Evolutionary conservation across 2,329 filamentous ascomycete species (phyloP), one percentile per base, ranked within the genome.

Genomic region (Ophiostoma himal-ulmi): DNA sequence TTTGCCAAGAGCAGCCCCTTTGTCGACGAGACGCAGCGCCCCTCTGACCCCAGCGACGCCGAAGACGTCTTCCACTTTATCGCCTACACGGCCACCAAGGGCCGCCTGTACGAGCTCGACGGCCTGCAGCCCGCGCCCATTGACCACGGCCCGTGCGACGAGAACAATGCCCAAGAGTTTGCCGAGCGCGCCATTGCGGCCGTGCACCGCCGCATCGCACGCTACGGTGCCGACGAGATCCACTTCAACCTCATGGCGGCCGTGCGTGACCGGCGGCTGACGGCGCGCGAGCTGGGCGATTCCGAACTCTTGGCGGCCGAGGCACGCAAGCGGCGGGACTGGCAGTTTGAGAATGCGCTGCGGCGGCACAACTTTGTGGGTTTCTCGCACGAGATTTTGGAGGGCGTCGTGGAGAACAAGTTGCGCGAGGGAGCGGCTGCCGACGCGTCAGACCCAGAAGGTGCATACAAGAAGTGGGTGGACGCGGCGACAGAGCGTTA

Each of bases 11-110:
- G 91, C 72, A 96, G 90, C 71, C 95, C 95, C 2, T 99, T 99
- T 78, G 89, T 92, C 69, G 93, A 97, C 79, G 95, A 99, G 85
- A 96, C 93, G 73, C 87, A 90, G 75, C 86, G 89, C 13, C 83
- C 88, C 13, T 86, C 86, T 17, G 86, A 85, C 69, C 87, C 88
- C n/a, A 88, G 89, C 26, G 68, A 71, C 73, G 85, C 92, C 70
- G 93, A 96, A 76, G 95, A 98, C 77, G 92, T 94, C 37, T 99
- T 96, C 82, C 95, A 99, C 82, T 99, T 99, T 80, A 93, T 99
- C 76, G 95, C 94, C 41, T 99, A 99, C 81, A 94, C 93, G 10
- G 86, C 89, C 69, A 85, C 97, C 75, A 87, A 90, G 77, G 90
- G 89, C 74, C 88, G 83, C 5, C 85, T 99, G 70, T 99, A 97